Base-by-base conservation (phyloP, 73 alveolate genomes). In the Diophrys appendiculata region DNA sequence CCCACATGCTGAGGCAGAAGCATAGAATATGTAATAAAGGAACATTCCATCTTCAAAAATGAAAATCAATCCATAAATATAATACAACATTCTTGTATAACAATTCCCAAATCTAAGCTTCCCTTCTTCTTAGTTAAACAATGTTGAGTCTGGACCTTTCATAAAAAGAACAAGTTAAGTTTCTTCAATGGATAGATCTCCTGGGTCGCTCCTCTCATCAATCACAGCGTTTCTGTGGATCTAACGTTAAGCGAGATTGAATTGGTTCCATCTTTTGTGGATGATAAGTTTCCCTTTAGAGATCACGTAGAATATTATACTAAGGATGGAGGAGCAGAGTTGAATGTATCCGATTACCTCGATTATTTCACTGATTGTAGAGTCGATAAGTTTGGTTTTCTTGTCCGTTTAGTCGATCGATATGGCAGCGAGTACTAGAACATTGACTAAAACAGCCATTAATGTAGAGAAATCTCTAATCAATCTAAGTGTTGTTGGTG, bases 21-120 rank as follows among this genome's bases (percentile, higher is more conserved):
- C 29, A 65, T 77, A 84, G 52, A 84, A 83, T 29, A 84, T 65
- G 69, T 72, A 88, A 76, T 88, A 88, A 22, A 75, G 55, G 85
- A 88, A 88, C 29, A 69, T 72, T 33, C 82, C 83, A 69, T 88
- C 88, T 31, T 56, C 30, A 72, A 34, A 52, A 43, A 88, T 60
- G 68, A 82, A 81, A 30, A 25, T 52, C 32, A 82, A 13, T 52
- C 75, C 75, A 34, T 77, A 33, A 30, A 83, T 28, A n/a, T 88
- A 73, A 68, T 69, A 88, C 52, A 69, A 68, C 60, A 81, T 33
- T 27, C 83, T 56, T 28, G 81, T 84, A 55, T 52, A 70, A 43
- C 82, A 81, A 73, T 83, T 78, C 30, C 89, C 95, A 77, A 77
- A 82, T 13, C 52, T 35, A 30, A 31, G 43, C 56, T 26, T 34